Percentiles rank a stretch among this genome's conserved stretches.
Evolutionary conservation across 2,329 filamentous ascomycete genomes (phyloP).

Genomic region (Tolypocladium pustulatum): DNA sequence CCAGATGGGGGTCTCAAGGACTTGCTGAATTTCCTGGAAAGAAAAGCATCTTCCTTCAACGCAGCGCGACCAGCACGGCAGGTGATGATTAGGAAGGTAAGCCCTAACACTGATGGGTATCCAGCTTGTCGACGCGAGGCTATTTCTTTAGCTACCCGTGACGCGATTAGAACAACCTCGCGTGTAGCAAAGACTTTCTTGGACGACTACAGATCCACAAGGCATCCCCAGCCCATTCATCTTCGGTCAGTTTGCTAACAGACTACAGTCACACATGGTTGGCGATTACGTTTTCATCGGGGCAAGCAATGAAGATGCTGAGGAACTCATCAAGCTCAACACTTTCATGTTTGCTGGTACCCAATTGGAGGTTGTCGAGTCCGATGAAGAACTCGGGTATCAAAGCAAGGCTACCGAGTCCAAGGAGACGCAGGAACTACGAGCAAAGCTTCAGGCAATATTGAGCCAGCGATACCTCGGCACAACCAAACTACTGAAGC

Average conservation of each 20-base stretch:
- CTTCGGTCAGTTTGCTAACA: conserved; percentile 36
- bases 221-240: neutral
- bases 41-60: conserved; percentile 51
- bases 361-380: conserved; percentile 43
- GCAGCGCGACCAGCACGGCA: conserved; percentile 32
- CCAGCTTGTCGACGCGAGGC: conserved; percentile 3
- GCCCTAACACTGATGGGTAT: conserved; percentile 30
- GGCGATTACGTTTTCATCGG: conserved; percentile 61
- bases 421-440: conserved; percentile 47
- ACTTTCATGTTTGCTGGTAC: conserved; percentile 58
- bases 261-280: conserved; percentile 56
- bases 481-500: conserved; percentile 64
- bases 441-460: conserved; percentile 58
- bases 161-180: neutral
- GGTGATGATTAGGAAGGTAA: conserved; percentile 69
- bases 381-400: conserved; percentile 26
- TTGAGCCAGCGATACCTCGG: conserved; percentile 65
- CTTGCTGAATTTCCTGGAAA: conserved; percentile 59
- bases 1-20: conserved; percentile 55
- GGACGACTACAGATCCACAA: neutral
- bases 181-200: neutral
- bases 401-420: conserved; percentile 34
- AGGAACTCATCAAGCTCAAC: conserved; percentile 57
- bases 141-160: neutral
- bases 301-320: conserved; percentile 52